Evolutionary conservation across 2,329 filamentous ascomycete genomes (phyloP).

Genomic region (Neurospora crassa): DNA sequence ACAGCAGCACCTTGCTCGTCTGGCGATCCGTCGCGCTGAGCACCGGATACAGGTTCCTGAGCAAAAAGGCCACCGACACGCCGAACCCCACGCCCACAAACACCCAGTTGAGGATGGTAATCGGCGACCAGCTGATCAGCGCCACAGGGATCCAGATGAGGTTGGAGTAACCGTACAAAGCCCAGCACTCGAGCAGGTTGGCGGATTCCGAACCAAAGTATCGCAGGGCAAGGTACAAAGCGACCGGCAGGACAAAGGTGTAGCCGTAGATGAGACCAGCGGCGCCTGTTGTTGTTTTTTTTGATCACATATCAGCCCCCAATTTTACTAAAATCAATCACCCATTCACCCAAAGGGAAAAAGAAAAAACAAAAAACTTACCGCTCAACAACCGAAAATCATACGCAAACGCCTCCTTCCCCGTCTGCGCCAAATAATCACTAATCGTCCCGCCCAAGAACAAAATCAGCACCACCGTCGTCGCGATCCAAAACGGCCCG

Average conservation of each 20-base stretch:
- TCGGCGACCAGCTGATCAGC: constrained; percentile 78
- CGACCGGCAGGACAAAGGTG: constrained; percentile 75
- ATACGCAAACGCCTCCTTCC: constrained; percentile 72
- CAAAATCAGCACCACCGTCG: constrained; percentile 89
- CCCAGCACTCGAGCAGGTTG: constrained; percentile 90
- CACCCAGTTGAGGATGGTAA: constrained; percentile 82
- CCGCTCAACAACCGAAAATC: constrained; percentile 85
- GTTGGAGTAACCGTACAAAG: constrained; percentile 92
- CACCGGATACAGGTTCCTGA: constrained; percentile 83
- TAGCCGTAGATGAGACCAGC: constrained; percentile 94
- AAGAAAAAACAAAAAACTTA: constrained; percentile 29
- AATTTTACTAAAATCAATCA: background rate
- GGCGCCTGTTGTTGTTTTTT: constrained; percentile 46
- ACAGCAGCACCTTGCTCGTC: constrained; percentile 77
- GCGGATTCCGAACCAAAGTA: constrained; percentile 95
- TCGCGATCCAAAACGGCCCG: constrained; percentile 97
- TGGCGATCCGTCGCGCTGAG: constrained; percentile 87
- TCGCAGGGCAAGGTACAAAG: constrained; percentile 76
- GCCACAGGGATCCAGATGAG: constrained; percentile 96
- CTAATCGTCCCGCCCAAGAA: constrained; percentile 94
- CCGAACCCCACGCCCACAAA: constrained; percentile 84
- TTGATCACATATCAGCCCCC: constrained; percentile 4
- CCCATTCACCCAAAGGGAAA: background rate
- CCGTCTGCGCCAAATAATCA: constrained; percentile 66
- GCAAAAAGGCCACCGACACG: constrained; percentile 70